phyloP scores from a whole-genome alignment of 2,329 filamentous ascomycete genomes.

The Pseudogymnoascus sp. region DNA sequence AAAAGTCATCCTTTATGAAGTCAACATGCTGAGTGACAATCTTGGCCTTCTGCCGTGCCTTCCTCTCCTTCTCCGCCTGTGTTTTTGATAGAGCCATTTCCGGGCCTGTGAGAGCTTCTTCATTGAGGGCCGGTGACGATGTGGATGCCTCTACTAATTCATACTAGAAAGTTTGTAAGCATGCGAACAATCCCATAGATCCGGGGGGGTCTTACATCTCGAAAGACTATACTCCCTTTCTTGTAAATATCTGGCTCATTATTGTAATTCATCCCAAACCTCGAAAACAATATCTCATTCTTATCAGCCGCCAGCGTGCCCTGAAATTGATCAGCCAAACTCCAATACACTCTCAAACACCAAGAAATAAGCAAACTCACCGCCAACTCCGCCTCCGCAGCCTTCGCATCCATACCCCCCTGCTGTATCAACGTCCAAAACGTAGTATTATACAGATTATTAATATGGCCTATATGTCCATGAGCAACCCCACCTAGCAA shows the following conservation, averaged over 20 bases:
- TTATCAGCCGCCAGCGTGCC: conserved; percentile 82
- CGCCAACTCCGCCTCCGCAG: conserved; percentile 73
- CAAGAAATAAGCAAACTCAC: conserved; percentile 35
- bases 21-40: conserved; percentile 82
- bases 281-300: conserved; percentile 87
- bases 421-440: conserved; percentile 84
- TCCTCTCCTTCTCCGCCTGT: conserved; percentile 76
- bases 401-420: conserved; percentile 65
- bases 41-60: conserved; percentile 68
- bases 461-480: conserved; percentile 69
- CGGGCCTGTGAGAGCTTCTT: conserved; percentile 39
- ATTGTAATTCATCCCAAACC: conserved; percentile 94
- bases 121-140: conserved; percentile 10
- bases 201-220: conserved; percentile 42
- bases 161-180: conserved; percentile 42
- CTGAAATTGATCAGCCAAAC: conserved; percentile 35
- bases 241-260: conserved; percentile 87
- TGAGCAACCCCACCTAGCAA: neutral
- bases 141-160: conserved; percentile 54
- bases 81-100: conserved; percentile 59
- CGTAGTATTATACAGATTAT: conserved; percentile 96
- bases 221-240: conserved; percentile 85
- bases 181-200: neutral
- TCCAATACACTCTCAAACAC: neutral
- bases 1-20: conserved; percentile 93